These are phyloP conservation scores for Blastomyces gilchristii DNA, from an alignment of 2,329 filamentous ascomycete genomes.

Conservation along the genomic window DNA sequence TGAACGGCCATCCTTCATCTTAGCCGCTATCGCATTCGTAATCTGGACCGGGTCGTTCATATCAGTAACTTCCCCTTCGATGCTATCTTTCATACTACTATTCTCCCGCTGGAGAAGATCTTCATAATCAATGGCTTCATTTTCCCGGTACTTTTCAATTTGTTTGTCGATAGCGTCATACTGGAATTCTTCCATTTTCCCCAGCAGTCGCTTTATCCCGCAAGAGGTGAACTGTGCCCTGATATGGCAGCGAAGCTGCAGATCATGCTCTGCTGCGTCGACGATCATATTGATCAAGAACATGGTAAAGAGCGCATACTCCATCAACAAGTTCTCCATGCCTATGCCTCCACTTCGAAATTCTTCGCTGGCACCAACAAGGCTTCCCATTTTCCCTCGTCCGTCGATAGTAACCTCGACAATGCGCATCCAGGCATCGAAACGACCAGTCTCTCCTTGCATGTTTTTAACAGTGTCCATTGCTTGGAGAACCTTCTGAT, in stretches of 20 bases:
- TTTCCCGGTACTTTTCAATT: slow-evolving; percentile 82
- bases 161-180: slow-evolving; percentile 99
- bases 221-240: slow-evolving; percentile 92
- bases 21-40: slow-evolving; percentile 81
- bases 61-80: slow-evolving; percentile 80
- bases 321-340: slow-evolving; percentile 98
- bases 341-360: slow-evolving; percentile 91
- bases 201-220: slow-evolving; percentile 85
- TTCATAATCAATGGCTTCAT: slow-evolving; percentile 97
- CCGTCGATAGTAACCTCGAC: slow-evolving; percentile 96
- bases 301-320: slow-evolving; percentile 90
- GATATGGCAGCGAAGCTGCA: slow-evolving; percentile 87
- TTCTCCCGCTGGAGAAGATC: slow-evolving; percentile 88
- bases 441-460: slow-evolving; percentile 84
- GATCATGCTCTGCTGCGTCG: slow-evolving; percentile 76
- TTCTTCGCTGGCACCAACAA: slow-evolving; percentile 94
- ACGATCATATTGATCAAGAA: slow-evolving; percentile 96
- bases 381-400: slow-evolving; percentile 94
- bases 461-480: slow-evolving; percentile 84
- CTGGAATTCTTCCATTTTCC: slow-evolving; percentile 96
- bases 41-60: slow-evolving; percentile 89
- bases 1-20: slow-evolving; percentile 69
- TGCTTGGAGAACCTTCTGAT: slow-evolving; percentile 85
- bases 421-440: slow-evolving; percentile 97
- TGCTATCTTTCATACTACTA: slow-evolving; percentile 77